Base-by-base conservation (phyloP, 23 red algal genomes). In the Chondrus crispus region DNA sequence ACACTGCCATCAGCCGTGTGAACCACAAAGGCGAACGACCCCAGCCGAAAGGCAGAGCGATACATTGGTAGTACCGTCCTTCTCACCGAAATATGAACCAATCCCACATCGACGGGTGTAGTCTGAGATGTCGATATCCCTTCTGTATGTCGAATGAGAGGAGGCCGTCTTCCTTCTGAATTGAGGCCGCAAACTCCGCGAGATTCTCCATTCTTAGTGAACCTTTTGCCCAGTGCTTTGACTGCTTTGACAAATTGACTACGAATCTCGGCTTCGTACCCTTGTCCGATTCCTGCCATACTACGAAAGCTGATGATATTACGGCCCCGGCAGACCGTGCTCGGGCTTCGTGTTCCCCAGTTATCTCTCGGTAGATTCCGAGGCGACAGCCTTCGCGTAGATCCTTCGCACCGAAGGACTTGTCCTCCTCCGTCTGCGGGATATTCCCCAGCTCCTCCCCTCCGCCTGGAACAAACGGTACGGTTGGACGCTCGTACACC, bases 61-160 rank as follows among this genome's bases (percentile, higher is more conserved):
- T 12, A 41, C 74, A 80, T 16, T 41, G 74, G 45, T 68, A 87
- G 35, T 16, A 35, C 2, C 3, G 4, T 39, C 83, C 8, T 38
- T 32, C 83, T 8, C 48, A 72, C 12, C 83, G 58, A 35, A 71
- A 71, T 2, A 53, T 13, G 50, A 71, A 71, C 33, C 7, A 72
- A 24, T 72, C 83, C 33, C 37, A 62, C 60, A 87, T 72, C 10
- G 30, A 3, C 41, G 62, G 43, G 64, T 72, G 83, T 9, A 71
- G 32, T 32, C 37, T n/a, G 42, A 87, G 16, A 43, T 87, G 83
- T 3, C 43, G 28, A 45, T 87, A 87, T 46, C 68, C 85, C 32
- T 51, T 74, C 70, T 30, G 38, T 2, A 89, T 32, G 36, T 89
- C 85, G 10, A 74, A 38, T 14, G 45, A 55, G 2, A 82, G 42